phyloP scores from a whole-genome alignment of 108 stramenopile species.

The Cyclostephanos tholiformis region DNA sequence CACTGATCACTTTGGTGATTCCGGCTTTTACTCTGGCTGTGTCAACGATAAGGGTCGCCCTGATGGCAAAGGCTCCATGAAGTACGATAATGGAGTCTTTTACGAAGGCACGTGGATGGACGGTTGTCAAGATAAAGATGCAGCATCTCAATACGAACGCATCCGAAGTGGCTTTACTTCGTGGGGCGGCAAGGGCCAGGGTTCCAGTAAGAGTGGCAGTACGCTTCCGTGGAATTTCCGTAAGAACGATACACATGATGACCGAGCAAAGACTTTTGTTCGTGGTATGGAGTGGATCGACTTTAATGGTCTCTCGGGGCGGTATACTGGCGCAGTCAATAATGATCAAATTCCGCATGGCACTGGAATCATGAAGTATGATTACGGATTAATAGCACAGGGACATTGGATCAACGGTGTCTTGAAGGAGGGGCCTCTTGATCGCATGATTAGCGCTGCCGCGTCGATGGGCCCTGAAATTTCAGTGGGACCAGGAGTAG shows the following conservation, averaged over 20 bases:
- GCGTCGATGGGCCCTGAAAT: slow-evolving; percentile 11
- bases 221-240: slow-evolving; percentile 11
- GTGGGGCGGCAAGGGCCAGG: slow-evolving; percentile 11
- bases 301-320: slow-evolving; percentile 4
- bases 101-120: slow-evolving; percentile 14
- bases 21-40: slow-evolving; percentile 8
- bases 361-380: slow-evolving; percentile 58
- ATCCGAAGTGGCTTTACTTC: slow-evolving; percentile 13
- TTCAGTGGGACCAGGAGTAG: not conserved
- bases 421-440: slow-evolving; percentile 16
- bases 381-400: slow-evolving; percentile 49
- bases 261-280: slow-evolving; percentile 2
- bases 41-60: slow-evolving; percentile 17
- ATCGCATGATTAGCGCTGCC: slow-evolving; percentile 14
- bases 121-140: slow-evolving; percentile 9
- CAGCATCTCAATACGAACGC: not conserved
- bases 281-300: slow-evolving; percentile 23
- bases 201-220: not conserved
- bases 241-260: not conserved
- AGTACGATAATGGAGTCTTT: slow-evolving; percentile 26
- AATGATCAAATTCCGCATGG: slow-evolving; percentile 46
- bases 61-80: slow-evolving; percentile 13
- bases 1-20: slow-evolving; percentile 35
- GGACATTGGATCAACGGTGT: slow-evolving; percentile 60
- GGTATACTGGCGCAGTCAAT: slow-evolving; percentile 15